Evolutionary conservation across 805 yeast genomes (phyloP), one percentile per base, ranked within the genome.

Genomic region (Sugiyamaella americana): DNA sequence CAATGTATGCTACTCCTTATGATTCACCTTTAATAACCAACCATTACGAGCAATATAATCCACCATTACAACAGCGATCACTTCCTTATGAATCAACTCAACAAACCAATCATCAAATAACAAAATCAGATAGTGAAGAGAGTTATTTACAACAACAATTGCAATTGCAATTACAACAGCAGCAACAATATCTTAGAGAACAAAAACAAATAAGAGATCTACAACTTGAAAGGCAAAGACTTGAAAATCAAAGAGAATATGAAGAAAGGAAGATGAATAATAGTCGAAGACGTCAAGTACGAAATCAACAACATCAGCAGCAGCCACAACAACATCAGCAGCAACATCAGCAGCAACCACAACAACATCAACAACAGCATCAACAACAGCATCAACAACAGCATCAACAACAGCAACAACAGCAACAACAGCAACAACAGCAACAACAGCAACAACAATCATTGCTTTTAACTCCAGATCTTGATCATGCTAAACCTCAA

Each of bases 281-380:
- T 13, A 26, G 32, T 35, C 35, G 18, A 24, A 46, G 23, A 43
- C 41, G 16, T 20, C 37, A 50, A 47, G 40, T 37, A 29, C 41
- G 26, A 13, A 37, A 35, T 16, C 39, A 17, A 22, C 43, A 42
- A 30, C 51, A 51, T 26, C 44, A 43, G 10, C 47, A 41, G 41
- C 46, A 40, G 34, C 41, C 16, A 3, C 46, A 29, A 2, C 41
- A 22, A 22, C 43, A 16, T 13, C 47, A 37, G 24, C 41, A 24
- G 8, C 26, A 36, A n/a, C 41, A 22, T 20, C 23, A 36, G 17
- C 39, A 36, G 35, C 42, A 35, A n/a, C 47, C 37, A 6, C 34
- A 37, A 21, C 47, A 34, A 11, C 40, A 44, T 18, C 35, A 24
- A 13, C 29, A 37, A 8, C 40, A 19, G 4, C 47, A 24, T 16